phyloP scores from a whole-genome alignment of 768 basidiomycete species.

The Rhodotorula diobovata region DNA sequence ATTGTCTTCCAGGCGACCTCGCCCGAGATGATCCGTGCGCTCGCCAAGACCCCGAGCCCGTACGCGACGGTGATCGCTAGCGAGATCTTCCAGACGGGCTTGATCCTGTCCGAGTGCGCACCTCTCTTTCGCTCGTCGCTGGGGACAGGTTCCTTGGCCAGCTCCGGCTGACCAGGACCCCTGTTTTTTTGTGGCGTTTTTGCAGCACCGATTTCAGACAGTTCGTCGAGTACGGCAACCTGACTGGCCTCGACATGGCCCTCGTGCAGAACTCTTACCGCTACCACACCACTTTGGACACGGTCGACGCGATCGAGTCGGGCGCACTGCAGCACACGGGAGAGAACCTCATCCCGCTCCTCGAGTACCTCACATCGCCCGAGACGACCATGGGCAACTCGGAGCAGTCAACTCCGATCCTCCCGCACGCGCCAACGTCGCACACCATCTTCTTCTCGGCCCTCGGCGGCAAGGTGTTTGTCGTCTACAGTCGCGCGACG shows the following conservation, averaged over 20 bases:
- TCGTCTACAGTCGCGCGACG: constrained; percentile 51
- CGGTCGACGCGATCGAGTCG: constrained; percentile 7
- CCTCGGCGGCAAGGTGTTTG: constrained; percentile 62
- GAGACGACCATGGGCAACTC: constrained; percentile 49
- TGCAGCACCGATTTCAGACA: constrained; percentile 80
- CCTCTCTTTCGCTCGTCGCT: constrained; percentile 22
- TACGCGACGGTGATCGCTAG: constrained; percentile 84
- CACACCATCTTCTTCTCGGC: constrained; percentile 66
- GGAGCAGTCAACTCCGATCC: constrained; percentile 50
- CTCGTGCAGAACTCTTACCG: constrained; percentile 80
- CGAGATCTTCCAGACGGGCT: constrained; percentile 86
- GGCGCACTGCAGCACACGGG: constrained; percentile 89
- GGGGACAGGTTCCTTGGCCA: too few species aligned
- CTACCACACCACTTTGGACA: constrained; percentile 64
- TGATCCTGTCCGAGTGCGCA: constrained; percentile 72
- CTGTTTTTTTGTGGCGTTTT: constrained; percentile 42
- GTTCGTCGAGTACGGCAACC: constrained; percentile 75
- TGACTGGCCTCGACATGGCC: constrained; percentile 93
- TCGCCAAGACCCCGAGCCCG: constrained; percentile 77
- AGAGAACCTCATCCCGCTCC: constrained; percentile 74
- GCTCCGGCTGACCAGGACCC: too few species aligned
- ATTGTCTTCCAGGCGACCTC: constrained; percentile 89
- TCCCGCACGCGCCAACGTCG: constrained; percentile 58
- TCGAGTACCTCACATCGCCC: constrained; percentile 66
- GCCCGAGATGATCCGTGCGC: constrained; percentile 85